Conservation (phyloP, 371 early-diverging fungal species). For the Actinomortierella wolfii region DNA sequence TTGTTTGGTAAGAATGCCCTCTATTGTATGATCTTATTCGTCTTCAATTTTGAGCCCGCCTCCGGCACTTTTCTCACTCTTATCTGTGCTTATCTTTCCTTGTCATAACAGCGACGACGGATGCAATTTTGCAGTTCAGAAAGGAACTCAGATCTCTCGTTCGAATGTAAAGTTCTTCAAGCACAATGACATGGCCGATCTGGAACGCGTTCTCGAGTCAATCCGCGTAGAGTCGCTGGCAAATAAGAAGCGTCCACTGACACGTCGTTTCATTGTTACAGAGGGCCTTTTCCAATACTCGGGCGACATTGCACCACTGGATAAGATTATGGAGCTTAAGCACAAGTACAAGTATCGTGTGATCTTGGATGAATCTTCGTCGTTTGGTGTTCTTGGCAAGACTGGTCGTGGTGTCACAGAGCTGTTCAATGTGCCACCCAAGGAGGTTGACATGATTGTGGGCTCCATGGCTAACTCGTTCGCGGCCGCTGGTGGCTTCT, state of each 20-base stretch:
- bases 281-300: slow-evolving; percentile 96
- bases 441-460: slow-evolving; percentile 92
- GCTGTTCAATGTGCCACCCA: slow-evolving; percentile 74
- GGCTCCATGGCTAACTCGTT: slow-evolving; percentile 91
- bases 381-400: slow-evolving; percentile 92
- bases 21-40: background rate
- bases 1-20: slow-evolving; percentile 73
- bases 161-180: slow-evolving; percentile 89
- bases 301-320: slow-evolving; percentile 92
- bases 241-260: slow-evolving; percentile 77
- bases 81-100: background rate
- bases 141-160: slow-evolving; percentile 90
- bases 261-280: slow-evolving; percentile 93
- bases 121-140: slow-evolving; percentile 87
- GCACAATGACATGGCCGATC: slow-evolving; percentile 96
- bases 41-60: too few relatives aligned
- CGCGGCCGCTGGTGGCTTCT: slow-evolving; percentile 96
- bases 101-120: slow-evolving; percentile 77
- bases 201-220: slow-evolving; percentile 86
- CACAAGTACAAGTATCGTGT: slow-evolving; percentile 96
- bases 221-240: slow-evolving; percentile 63
- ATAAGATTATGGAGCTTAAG: slow-evolving; percentile 87
- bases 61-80: background rate
- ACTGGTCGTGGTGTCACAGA: slow-evolving; percentile 93
- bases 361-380: slow-evolving; percentile 96